Conservation (phyloP, 139 green algal genomes). For the Auxenochlorella pyrenoidosa region DNA sequence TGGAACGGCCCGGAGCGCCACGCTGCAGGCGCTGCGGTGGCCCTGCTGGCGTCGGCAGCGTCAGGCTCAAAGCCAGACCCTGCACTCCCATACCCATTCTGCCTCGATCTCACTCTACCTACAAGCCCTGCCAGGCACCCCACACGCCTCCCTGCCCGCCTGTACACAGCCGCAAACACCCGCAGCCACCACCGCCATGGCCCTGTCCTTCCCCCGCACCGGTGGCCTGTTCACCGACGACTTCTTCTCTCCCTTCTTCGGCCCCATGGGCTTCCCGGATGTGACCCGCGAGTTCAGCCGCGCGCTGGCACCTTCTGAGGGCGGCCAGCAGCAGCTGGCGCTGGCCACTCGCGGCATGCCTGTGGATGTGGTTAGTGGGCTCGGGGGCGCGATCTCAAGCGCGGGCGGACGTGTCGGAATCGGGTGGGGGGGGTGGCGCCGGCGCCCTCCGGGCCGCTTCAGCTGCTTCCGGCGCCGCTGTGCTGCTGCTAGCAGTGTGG, state of each 20-base stretch:
- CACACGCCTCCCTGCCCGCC: background rate
- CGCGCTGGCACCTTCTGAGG: background rate
- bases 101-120: background rate
- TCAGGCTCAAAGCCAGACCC: background rate
- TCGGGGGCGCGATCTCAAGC: background rate
- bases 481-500: no score
- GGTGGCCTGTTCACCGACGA: background rate
- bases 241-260: constrained; percentile 39
- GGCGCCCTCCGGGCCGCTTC: background rate
- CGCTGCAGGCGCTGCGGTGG: background rate
- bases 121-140: background rate
- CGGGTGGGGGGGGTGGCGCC: background rate
- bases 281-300: background rate
- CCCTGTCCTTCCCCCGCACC: constrained; percentile 8
- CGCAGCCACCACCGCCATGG: background rate
- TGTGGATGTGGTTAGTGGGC: constrained; percentile 36
- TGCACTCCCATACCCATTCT: background rate
- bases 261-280: constrained; percentile 1
- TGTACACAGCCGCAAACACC: background rate
- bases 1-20: background rate
- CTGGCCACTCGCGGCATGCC: constrained; percentile 31
- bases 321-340: no score
- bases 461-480: background rate
- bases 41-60: background rate
- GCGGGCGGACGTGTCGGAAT: background rate